phyloP scores from a whole-genome alignment of 2,329 filamentous ascomycete genomes.

The Phyllosticta paracitricarpa region DNA sequence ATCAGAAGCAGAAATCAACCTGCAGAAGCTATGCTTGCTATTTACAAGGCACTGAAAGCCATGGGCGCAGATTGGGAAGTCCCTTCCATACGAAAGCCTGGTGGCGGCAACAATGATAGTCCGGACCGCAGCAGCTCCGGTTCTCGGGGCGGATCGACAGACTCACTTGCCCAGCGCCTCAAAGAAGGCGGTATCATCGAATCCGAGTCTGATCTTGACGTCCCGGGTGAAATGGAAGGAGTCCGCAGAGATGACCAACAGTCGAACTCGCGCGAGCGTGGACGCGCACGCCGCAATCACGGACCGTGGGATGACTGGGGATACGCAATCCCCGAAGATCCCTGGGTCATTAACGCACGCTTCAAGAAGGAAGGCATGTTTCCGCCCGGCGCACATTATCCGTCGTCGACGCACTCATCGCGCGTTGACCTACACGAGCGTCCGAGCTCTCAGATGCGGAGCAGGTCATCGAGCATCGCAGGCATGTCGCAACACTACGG shows the following conservation, averaged over 20 bases:
- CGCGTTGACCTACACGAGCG: conserved; percentile 34
- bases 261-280: conserved; percentile 16
- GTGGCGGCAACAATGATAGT: conserved; percentile 33
- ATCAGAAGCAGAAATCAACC: conserved; percentile 91
- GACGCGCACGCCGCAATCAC: conserved; percentile 31
- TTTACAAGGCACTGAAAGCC: conserved; percentile 82
- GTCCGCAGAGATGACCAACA: conserved; percentile 7
- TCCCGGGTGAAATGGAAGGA: background rate
- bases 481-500: background rate
- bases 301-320: conserved; percentile 44
- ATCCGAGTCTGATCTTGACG: conserved; percentile 5
- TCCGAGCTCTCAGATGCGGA: background rate
- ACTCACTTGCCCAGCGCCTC: conserved; percentile 4
- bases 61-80: conserved; percentile 82
- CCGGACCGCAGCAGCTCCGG: conserved; percentile 9
- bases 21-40: conserved; percentile 86
- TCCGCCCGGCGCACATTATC: conserved; percentile 39
- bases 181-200: conserved; percentile 4
- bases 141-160: conserved; percentile 4
- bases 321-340: conserved; percentile 83
- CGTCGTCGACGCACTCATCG: conserved; percentile 40
- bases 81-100: conserved; percentile 30
- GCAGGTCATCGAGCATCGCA: conserved; percentile 5
- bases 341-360: conserved; percentile 87
- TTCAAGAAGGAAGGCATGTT: conserved; percentile 75